These are phyloP conservation scores for Tetrahymena thermophila DNA, from an alignment of 73 alveolate genomes.

Conservation along the genomic window DNA sequence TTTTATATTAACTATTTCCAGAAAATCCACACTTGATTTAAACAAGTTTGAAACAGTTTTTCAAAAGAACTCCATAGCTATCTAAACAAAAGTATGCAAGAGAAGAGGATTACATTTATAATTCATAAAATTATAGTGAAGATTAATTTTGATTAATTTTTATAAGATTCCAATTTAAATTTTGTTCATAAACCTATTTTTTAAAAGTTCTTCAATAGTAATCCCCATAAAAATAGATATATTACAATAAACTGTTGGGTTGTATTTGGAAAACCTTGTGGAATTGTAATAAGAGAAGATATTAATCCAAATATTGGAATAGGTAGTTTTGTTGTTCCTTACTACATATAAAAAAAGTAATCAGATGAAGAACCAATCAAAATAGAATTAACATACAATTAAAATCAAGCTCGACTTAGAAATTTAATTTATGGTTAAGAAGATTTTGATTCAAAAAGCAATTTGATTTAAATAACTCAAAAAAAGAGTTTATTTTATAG, in stretches of 20 bases:
- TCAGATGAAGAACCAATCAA: neutral
- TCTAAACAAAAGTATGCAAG: neutral
- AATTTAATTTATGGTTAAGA: neutral
- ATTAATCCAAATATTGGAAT: neutral
- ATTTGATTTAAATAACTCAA: too few relatives aligned
- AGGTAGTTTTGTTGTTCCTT: neutral
- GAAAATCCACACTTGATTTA: neutral
- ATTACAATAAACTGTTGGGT: neutral
- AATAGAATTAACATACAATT: neutral
- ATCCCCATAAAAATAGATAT: neutral
- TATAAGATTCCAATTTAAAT: neutral
- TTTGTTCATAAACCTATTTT: neutral
- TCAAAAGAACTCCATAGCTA: neutral
- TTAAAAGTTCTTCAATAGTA: neutral
- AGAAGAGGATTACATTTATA: neutral
- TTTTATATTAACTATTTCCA: neutral
- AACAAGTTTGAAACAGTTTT: neutral
- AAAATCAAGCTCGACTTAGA: neutral
- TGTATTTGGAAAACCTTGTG: neutral
- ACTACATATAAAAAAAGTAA: neutral
- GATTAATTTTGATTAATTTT: neutral
- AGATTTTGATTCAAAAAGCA: neutral
- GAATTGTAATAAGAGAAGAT: neutral
- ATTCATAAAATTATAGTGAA: neutral
- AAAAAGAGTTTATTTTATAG: too few relatives aligned